These are phyloP conservation scores for Primulina eburnea DNA, from an alignment of 257 asterid genomes.

Conservation along the genomic window DNA sequence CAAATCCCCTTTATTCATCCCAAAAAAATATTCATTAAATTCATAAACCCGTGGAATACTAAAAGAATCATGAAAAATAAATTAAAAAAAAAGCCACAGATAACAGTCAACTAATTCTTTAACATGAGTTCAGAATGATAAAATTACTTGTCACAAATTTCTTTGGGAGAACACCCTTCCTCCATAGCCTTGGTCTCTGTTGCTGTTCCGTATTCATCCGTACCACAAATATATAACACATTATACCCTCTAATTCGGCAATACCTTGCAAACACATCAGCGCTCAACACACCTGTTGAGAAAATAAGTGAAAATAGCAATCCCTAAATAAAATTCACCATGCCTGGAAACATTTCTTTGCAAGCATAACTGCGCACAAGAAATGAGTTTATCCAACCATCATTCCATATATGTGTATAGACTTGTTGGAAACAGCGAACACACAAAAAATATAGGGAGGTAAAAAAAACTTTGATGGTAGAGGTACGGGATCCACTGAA, in stretches of 20 bases:
- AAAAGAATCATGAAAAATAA: background rate
- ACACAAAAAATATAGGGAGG: too few species aligned
- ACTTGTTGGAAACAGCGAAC: background rate
- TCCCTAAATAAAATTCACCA: background rate
- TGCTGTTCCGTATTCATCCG: constrained; percentile 98
- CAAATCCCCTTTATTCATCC: background rate
- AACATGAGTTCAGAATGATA: background rate
- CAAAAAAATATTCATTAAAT: background rate
- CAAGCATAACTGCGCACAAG: background rate
- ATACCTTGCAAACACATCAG: constrained; percentile 88
- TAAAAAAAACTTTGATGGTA: background rate
- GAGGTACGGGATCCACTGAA: background rate
- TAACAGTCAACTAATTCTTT: constrained; percentile 1
- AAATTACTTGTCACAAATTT: constrained; percentile 88
- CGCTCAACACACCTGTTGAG: constrained; percentile 85
- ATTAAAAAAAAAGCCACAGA: background rate
- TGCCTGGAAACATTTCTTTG: background rate
- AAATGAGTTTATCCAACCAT: background rate
- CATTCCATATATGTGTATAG: background rate
- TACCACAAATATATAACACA: constrained; percentile 79
- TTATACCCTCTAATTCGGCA: constrained; percentile 84
- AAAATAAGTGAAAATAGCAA: background rate
- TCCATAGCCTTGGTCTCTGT: constrained; percentile 98
- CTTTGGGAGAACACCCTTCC: constrained; percentile 75
- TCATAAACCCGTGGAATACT: background rate